Conservation (phyloP, 805 yeast species). For the Saturnispora bothae region DNA sequence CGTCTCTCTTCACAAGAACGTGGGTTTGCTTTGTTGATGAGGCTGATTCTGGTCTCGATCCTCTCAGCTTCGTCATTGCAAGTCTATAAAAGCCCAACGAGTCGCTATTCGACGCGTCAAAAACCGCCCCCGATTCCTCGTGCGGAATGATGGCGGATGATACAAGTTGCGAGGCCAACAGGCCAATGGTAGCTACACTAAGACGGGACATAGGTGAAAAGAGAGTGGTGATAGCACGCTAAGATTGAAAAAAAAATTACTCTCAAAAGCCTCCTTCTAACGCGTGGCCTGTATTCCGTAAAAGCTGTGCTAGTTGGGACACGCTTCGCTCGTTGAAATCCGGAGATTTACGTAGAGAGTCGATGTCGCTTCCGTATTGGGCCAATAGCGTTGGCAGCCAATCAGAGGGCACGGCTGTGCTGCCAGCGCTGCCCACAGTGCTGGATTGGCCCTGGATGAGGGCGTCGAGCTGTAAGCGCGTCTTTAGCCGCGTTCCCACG, state of each 20-base stretch:
- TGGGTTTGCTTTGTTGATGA: slow-evolving; percentile 12
- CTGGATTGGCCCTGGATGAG: too few relatives aligned
- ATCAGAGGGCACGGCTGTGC: neutral
- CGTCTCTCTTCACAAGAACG: slow-evolving; percentile 18
- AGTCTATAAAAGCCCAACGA: slow-evolving; percentile 14
- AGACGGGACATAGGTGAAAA: neutral
- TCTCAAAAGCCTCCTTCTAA: neutral
- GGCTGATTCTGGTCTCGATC: slow-evolving; percentile 6
- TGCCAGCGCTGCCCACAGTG: too few relatives aligned
- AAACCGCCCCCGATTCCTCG: too few relatives aligned
- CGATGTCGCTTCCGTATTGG: slow-evolving; percentile 52
- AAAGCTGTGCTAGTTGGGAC: slow-evolving; percentile 11
- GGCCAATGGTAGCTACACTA: too few relatives aligned
- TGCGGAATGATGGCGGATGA: too few relatives aligned
- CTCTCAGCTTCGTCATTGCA: slow-evolving; percentile 15
- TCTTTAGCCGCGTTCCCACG: too few relatives aligned
- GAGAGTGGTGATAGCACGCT: too few relatives aligned
- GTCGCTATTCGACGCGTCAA: too few relatives aligned
- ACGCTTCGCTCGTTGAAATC: slow-evolving; percentile 38
- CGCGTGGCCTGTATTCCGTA: slow-evolving; percentile 2
- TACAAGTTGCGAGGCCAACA: too few relatives aligned
- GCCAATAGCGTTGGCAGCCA: slow-evolving; percentile 38
- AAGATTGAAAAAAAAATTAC: too few relatives aligned
- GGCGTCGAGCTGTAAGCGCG: too few relatives aligned
- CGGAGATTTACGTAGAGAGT: slow-evolving; percentile 47